These are phyloP conservation scores for Cyberlindnera lachancei DNA, from an alignment of 805 yeast genomes.

Conservation along the genomic window DNA sequence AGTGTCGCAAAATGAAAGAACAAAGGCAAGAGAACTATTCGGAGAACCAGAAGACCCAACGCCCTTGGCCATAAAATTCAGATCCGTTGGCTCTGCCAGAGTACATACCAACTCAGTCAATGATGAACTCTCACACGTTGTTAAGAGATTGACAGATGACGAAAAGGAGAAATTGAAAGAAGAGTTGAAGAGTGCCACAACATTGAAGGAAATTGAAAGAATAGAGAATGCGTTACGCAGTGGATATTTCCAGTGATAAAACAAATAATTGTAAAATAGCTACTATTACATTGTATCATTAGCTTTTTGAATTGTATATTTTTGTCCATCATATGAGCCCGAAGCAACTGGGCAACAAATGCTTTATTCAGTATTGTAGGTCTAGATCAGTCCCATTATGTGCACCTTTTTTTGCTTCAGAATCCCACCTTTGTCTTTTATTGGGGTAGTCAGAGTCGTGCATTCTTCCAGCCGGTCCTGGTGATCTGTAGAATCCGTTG, in stretches of 20 bases:
- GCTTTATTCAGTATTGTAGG: too few relatives aligned
- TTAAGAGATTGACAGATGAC: constrained; percentile 40
- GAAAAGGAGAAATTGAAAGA: constrained; percentile 45
- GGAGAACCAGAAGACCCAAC: constrained; percentile 22
- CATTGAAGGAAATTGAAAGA: constrained; percentile 66
- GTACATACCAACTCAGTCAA: not conserved
- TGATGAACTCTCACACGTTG: not conserved
- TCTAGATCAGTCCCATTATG: too few relatives aligned
- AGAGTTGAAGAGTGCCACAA: constrained; percentile 54
- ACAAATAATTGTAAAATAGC: too few relatives aligned
- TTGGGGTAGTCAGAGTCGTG: not conserved
- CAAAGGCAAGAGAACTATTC: constrained; percentile 36
- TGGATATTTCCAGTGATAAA: constrained; percentile 26
- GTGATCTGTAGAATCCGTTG: too few relatives aligned
- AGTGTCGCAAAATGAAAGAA: constrained; percentile 49
- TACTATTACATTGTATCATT: too few relatives aligned
- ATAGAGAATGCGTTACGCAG: constrained; percentile 49
- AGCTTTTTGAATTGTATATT: not conserved
- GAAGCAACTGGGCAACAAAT: too few relatives aligned
- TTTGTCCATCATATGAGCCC: too few relatives aligned
- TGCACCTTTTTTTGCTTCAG: too few relatives aligned
- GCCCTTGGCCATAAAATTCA: constrained; percentile 12
- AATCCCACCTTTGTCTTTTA: not conserved
- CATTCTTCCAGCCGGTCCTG: not conserved
- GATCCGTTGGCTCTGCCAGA: constrained; percentile 3